Conservation (phyloP, 352 stramenopile genomes). For the Phytopythium vexans region DNA sequence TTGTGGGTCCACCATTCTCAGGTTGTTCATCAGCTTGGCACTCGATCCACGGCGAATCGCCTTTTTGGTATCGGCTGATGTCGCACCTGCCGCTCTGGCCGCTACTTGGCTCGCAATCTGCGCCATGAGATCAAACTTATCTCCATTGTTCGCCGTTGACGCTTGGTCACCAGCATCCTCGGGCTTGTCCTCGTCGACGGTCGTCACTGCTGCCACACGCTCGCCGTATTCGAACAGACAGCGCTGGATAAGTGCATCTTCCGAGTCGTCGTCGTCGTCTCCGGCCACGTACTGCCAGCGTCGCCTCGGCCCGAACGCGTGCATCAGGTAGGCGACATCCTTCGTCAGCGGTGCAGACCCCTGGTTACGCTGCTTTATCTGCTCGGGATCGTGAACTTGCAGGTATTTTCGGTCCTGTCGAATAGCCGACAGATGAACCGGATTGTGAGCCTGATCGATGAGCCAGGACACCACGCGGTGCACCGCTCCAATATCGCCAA, state of each 20-base stretch:
- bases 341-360: constrained; percentile 22
- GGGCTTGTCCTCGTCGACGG: constrained; percentile 13
- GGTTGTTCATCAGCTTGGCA: constrained; percentile 3
- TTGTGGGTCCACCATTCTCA: constrained; percentile 14
- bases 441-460: constrained; percentile 30
- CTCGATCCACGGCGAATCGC: not conserved
- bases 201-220: constrained; percentile 23
- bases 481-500: constrained; percentile 63
- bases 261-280: constrained; percentile 27
- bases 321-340: constrained; percentile 40
- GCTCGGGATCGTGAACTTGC: constrained; percentile 12
- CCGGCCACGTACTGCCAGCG: constrained; percentile 37
- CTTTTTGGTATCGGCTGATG: constrained; percentile 6
- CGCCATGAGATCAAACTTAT: constrained; percentile 29
- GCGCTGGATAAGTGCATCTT: constrained; percentile 73
- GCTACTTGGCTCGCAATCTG: constrained; percentile 49
- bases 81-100: constrained; percentile 22
- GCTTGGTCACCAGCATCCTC: constrained; percentile 2
- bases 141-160: not conserved
- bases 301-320: constrained; percentile 33
- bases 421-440: constrained; percentile 36
- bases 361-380: not conserved
- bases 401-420: constrained; percentile 28
- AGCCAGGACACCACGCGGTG: constrained; percentile 50
- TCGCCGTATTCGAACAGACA: constrained; percentile 84